Evolutionary conservation across 2,329 filamentous ascomycete genomes (phyloP).

Genomic region (Pyricularia sp.): DNA sequence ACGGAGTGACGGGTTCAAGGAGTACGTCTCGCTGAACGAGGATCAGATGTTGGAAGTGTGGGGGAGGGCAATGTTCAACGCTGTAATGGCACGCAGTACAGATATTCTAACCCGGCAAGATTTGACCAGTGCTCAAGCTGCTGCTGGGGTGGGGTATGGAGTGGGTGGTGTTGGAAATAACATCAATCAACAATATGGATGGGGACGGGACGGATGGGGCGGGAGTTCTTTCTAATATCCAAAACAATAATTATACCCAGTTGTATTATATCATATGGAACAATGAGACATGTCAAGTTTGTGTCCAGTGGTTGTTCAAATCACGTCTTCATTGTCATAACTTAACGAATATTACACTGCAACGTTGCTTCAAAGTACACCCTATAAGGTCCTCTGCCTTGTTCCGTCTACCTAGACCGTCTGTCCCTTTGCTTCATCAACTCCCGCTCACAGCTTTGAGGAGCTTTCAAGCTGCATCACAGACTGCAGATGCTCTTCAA

Average conservation of each 20-base stretch:
- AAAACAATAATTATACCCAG: not conserved
- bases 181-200: not conserved
- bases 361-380: not conserved
- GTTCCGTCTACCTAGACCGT: not conserved
- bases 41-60: constrained; percentile 55
- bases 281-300: not conserved
- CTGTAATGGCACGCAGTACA: constrained; percentile 48
- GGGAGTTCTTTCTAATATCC: not conserved
- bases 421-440: not conserved
- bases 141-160: not conserved
- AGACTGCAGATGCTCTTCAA: constrained; percentile 47
- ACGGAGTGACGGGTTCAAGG: constrained; percentile 21
- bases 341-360: not conserved
- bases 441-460: not conserved
- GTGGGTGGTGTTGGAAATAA: not conserved
- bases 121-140: constrained; percentile 30
- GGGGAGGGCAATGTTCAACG: constrained; percentile 47
- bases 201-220: not conserved
- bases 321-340: not conserved
- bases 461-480: constrained; percentile 13
- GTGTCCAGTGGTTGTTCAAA: not conserved
- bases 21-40: constrained; percentile 45
- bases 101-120: constrained; percentile 48
- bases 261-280: not conserved
- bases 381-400: not conserved